Percentiles rank a stretch among this genome's conserved stretches.
Evolutionary conservation across 164 flowering plant genomes (phyloP).

Genomic region (Santalum album): DNA sequence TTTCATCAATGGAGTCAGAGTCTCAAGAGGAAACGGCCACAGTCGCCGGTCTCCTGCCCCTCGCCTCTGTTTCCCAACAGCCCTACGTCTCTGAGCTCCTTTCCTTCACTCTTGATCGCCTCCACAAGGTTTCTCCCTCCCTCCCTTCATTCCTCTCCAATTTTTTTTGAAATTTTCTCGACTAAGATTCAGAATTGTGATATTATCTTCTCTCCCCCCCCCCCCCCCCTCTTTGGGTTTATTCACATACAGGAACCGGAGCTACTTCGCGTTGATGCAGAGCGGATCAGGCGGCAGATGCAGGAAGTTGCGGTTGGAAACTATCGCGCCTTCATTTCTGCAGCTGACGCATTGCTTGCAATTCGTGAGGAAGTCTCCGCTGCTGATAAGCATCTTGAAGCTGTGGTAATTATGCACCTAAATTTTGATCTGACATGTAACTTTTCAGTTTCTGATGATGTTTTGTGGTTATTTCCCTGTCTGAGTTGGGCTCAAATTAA

Average conservation of each 20-base stretch:
- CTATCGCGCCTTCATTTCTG: conserved; percentile 89
- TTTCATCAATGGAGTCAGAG: conserved; percentile 27
- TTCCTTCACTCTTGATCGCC: conserved; percentile 98
- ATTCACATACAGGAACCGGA: conserved; percentile 62
- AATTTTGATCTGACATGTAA: background rate
- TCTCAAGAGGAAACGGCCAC: conserved; percentile 26
- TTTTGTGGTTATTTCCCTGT: background rate
- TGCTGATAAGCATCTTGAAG: conserved; percentile 77
- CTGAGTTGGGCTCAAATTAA: background rate
- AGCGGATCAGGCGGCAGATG: conserved; percentile 89
- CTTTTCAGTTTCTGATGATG: background rate
- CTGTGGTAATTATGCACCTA: conserved; percentile 39
- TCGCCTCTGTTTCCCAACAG: conserved; percentile 71
- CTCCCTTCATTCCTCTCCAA: no score
- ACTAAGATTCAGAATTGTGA: no score
- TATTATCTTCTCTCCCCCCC: background rate
- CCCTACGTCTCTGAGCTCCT: conserved; percentile 97
- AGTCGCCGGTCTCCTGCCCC: conserved; percentile 42
- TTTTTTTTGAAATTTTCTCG: background rate
- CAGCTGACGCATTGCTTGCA: conserved; percentile 77
- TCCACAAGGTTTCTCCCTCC: conserved; percentile 63
- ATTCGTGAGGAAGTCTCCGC: conserved; percentile 70
- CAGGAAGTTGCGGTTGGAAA: conserved; percentile 95
- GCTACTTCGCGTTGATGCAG: conserved; percentile 91
- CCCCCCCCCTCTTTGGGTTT: background rate